A percentile compares a stretch with the other conserved stretches of the same genome.
Evolutionary conservation across 495 filamentous ascomycete genomes (phyloP).

Genomic region (Penicillium coffeae): DNA sequence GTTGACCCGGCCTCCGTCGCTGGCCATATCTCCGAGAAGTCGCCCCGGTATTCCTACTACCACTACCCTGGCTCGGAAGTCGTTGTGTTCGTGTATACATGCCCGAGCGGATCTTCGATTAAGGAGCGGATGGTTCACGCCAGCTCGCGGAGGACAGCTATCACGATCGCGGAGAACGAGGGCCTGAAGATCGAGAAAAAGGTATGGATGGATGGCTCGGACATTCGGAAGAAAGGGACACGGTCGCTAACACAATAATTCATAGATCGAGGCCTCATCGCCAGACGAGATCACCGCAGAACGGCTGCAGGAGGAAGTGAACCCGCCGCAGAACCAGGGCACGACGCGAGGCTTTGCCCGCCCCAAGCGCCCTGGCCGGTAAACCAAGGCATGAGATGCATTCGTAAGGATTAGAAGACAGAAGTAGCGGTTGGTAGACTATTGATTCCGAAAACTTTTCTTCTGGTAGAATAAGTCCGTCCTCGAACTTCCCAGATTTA

Average conservation of each 20-base stretch:
- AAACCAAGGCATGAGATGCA: constrained; percentile 15
- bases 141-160: constrained; percentile 68
- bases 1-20: constrained; percentile 51
- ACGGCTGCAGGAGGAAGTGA: constrained; percentile 69
- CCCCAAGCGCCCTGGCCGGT: constrained; percentile 81
- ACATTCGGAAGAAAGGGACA: background rate
- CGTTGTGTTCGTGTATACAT: constrained; percentile 92
- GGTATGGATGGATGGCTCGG: constrained; percentile 39
- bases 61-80: constrained; percentile 60
- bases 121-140: constrained; percentile 96
- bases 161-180: constrained; percentile 63
- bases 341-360: constrained; percentile 71
- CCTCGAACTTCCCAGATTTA: constrained; percentile 90
- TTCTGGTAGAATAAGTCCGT: constrained; percentile 92
- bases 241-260: constrained; percentile 8
- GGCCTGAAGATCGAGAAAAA: constrained; percentile 75
- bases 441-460: constrained; percentile 71
- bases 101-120: constrained; percentile 73
- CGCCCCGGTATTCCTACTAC: constrained; percentile 91
- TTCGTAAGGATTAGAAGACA: background rate
- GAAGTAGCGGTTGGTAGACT: constrained; percentile 16
- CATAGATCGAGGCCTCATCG: constrained; percentile 59
- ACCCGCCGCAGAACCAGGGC: constrained; percentile 59
- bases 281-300: constrained; percentile 77
- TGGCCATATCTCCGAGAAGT: constrained; percentile 65